Evolutionary conservation across 2,329 filamentous ascomycete species (phyloP), one percentile per base, ranked within the genome.

Genomic region (Bipolaris cookei): DNA sequence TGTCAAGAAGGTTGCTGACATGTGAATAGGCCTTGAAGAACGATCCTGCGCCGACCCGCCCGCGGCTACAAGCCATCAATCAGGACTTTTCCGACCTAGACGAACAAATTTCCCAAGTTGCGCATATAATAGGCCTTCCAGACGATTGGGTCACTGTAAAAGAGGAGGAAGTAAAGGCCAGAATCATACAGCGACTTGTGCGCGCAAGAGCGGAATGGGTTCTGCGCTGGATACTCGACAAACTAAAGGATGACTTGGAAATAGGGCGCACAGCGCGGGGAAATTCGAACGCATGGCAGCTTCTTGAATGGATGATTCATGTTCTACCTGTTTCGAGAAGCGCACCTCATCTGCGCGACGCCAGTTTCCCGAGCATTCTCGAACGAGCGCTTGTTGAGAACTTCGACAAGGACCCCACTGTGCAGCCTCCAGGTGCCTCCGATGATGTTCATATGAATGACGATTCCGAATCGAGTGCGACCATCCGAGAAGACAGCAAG

Each of bases 281-380:
- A 32, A 77, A 80, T 39, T 61, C 73, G n/a, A 67, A 68, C 43
- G 77, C 80, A 28, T 88, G 84, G 90, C 80, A 78, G 28, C 82
- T 92, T 34, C 73, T 92, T 21, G 80, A 81, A 42, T 83, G 82
- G 56, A 80, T 89, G 45, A 82, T 91, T 51, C 79, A 82, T 47
- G 79, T 86, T n/a, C 85, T 94, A 16, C 88, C 90, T 0, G 79
- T 87, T 0, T 87, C 89, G 43, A 88, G 86, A 10, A 80, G 91
- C 21, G 90, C 90, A 7, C 87, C 87, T 56, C 86, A 90, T 3
- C 81, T 96, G 6, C 87, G 86, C 20, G 88, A 92, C 56, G 82
- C 88, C 54, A 83, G 86, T 43, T 91, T 96, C 51, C 77, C 90
- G 32, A 76, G 78, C 1, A 84, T 91, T 8, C 73, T 96, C 39